Evolutionary conservation across 805 yeast genomes (phyloP).

Genomic region (Kregervanrija pseudodelftensis): DNA sequence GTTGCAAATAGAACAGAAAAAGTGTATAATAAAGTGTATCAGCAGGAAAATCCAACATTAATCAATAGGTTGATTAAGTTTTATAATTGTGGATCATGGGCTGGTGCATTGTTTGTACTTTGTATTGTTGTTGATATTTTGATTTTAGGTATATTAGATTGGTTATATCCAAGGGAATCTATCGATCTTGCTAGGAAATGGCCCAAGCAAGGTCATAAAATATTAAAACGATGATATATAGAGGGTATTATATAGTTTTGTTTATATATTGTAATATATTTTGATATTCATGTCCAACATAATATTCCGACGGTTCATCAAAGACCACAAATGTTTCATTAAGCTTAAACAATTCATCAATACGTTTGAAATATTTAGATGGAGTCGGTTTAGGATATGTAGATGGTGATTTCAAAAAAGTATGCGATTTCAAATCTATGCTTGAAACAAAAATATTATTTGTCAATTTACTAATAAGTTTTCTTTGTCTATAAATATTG

Average conservation of each 20-base stretch:
- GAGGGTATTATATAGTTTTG: not conserved
- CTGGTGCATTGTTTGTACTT: slow-evolving; percentile 75
- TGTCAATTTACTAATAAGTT: slow-evolving; percentile 5
- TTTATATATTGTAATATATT: not conserved
- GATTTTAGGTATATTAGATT: slow-evolving; percentile 55
- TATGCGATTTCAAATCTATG: no score
- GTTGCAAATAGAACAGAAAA: slow-evolving; percentile 80
- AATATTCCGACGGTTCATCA: no score
- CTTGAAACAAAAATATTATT: not conserved
- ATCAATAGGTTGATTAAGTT: slow-evolving; percentile 54
- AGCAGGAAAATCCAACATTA: slow-evolving; percentile 30
- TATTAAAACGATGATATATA: not conserved
- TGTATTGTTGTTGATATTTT: slow-evolving; percentile 78
- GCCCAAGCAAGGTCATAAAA: slow-evolving; percentile 37
- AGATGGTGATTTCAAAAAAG: no score
- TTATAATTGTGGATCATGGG: slow-evolving; percentile 72
- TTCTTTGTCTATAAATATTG: slow-evolving; percentile 7
- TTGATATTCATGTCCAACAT: no score
- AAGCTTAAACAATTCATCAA: not conserved
- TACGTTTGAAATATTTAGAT: not conserved
- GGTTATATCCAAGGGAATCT: slow-evolving; percentile 55
- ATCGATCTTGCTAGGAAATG: slow-evolving; percentile 80
- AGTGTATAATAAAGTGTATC: slow-evolving; percentile 52
- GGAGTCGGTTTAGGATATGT: no score
- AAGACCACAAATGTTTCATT: no score